Evolutionary conservation across 2,329 filamentous ascomycete species (phyloP).

Genomic region (Fusarium albidum): DNA sequence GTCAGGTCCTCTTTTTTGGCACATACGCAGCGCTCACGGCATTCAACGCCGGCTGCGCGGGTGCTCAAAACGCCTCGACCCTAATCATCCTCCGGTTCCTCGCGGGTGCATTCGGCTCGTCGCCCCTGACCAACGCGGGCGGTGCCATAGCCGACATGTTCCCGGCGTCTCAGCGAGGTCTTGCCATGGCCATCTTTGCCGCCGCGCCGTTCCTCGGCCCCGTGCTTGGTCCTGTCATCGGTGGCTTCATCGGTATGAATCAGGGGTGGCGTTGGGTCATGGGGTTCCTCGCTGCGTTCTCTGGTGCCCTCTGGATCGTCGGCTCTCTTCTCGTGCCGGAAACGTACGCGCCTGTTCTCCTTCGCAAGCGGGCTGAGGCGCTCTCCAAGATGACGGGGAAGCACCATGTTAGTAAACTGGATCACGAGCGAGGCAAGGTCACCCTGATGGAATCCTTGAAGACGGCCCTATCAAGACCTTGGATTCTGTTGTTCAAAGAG

Average conservation of each 20-base stretch:
- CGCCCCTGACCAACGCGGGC: conserved; percentile 50
- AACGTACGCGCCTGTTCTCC: conserved; percentile 81
- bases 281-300: conserved; percentile 80
- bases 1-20: conserved; percentile 64
- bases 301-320: conserved; percentile 69
- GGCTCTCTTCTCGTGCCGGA: conserved; percentile 85
- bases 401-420: conserved; percentile 29
- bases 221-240: conserved; percentile 58
- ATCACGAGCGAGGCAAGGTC: conserved; percentile 43
- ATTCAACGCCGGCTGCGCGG: conserved; percentile 79
- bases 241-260: conserved; percentile 74
- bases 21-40: conserved; percentile 74
- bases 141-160: conserved; percentile 83
- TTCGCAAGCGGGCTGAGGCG: conserved; percentile 47
- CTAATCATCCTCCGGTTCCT: conserved; percentile 76
- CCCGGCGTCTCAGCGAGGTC: conserved; percentile 78
- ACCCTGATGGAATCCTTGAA: conserved; percentile 57
- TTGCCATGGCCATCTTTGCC: conserved; percentile 83
- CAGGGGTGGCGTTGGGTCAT: conserved; percentile 84
- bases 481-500: conserved; percentile 61
- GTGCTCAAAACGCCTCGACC: conserved; percentile 75
- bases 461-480: conserved; percentile 71
- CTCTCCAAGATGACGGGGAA: conserved; percentile 32
- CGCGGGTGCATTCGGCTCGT: conserved; percentile 81
- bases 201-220: conserved; percentile 80